Evolutionary conservation across 75 land plant species (phyloP), one percentile per base, ranked within the genome.

Genomic region (Azolla pinnata): DNA sequence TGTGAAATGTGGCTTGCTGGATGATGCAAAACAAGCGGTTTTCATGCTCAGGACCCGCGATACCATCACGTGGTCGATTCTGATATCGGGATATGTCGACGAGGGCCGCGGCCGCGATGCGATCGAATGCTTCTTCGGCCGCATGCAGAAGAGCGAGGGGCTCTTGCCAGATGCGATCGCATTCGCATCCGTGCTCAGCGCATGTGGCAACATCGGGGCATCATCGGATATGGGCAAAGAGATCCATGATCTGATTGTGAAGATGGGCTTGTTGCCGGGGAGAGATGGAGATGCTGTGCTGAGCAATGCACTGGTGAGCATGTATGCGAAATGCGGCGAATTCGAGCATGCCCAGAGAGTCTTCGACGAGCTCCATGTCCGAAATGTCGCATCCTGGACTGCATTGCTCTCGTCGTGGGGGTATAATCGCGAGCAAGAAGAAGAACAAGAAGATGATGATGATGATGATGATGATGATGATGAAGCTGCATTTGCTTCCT

Each of bases 291-390:
- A 29, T 47, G 19, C 30, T 61, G 29, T 29, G 31, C 25, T 63
- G 29, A 33, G 52, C 7, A 63, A 28, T 29, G 65, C 57, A 10
- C 52, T 63, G 3, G 26, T 63, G 21, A 54, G 51, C 26, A 63
- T 63, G 65, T 65, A 65, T 65, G 67, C 30, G 18, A 56, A 65
- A 25, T 31, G 67, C 40, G 62, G 67, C 1, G 33, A 23, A 31
- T 33, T 55, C 8, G 67, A 44, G 17, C 31, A 56, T 18, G 67
- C 61, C 57, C 31, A 21, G 46, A 44, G 42, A 31, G 47, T 59
- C 4, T 65, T 65, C 40, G 46, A 55, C 9, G 27, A 8, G 28
- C 57, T 65, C 46, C 20, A 10, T 44, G 12, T 33, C 29, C 52
- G 38, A n/a, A 38, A 65, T 28, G 33, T 55, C 25, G 61, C 57